Percentiles rank a stretch among this genome's conserved stretches.
Conservation (phyloP, 2,329 filamentous ascomycete genomes). For the Ophiostoma montium region DNA sequence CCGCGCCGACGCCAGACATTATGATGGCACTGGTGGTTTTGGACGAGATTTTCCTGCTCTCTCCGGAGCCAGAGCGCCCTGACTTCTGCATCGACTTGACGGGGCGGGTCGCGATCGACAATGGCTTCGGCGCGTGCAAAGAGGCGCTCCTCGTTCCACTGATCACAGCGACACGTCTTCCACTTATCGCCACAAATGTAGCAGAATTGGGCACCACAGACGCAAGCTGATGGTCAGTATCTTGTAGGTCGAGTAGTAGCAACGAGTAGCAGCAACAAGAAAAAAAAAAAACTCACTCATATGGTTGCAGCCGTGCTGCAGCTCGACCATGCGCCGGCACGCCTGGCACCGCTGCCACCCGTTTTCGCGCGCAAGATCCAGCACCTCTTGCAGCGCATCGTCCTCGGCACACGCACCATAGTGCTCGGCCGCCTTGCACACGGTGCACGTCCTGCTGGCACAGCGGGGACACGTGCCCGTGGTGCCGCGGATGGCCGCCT, state of each 20-base stretch:
- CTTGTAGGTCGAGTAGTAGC: too few relatives aligned
- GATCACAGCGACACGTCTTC: constrained; percentile 25
- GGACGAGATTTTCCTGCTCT: constrained; percentile 2
- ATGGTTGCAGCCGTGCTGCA: constrained; percentile 37
- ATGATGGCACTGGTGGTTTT: constrained; percentile 28
- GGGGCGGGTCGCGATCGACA: constrained; percentile 16
- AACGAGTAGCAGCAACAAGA: too few relatives aligned
- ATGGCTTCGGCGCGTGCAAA: constrained; percentile 20
- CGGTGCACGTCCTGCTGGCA: constrained; percentile 19
- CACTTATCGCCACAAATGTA: constrained; percentile 30
- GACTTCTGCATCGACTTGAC: constrained; percentile 12
- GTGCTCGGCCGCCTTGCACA: constrained; percentile 21
- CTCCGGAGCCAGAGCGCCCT: background rate
- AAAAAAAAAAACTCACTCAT: too few relatives aligned
- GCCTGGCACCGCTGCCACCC: constrained; percentile 37
- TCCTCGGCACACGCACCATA: constrained; percentile 31
- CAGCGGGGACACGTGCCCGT: constrained; percentile 15
- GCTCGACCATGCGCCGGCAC: constrained; percentile 34
- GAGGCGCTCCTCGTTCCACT: constrained; percentile 25
- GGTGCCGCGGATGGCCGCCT: too few relatives aligned
- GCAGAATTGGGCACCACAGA: constrained; percentile 34
- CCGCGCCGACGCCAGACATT: constrained; percentile 21
- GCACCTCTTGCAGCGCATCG: constrained; percentile 22
- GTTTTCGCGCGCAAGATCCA: constrained; percentile 25
- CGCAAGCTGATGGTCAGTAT: too few relatives aligned